Base-by-base conservation (phyloP, 1,284 basidiomycete genomes). In the Porodaedalea pini region DNA sequence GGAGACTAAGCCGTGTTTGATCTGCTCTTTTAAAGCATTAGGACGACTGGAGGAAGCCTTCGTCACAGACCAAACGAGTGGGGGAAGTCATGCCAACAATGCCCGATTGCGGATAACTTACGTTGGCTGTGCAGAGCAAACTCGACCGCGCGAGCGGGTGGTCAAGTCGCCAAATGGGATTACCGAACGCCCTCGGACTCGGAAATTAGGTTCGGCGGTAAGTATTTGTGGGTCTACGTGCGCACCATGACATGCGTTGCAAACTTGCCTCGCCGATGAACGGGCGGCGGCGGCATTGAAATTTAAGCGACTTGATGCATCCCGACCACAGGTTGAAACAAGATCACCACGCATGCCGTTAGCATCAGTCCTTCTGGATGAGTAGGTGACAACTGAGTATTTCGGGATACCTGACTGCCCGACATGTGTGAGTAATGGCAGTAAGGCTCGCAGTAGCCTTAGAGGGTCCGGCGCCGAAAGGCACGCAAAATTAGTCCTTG, bases 161-260 rank as follows among this genome's bases (percentile, higher is more conserved):
- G 23, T 49, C 19, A 51, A 27, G 7, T 45, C 31, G 39, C 48
- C 55, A 51, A 41, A 57, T 57, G 55, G 55, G 49, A 17, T 39
- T 36, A 48, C 13, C 10, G 41, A 32, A 45, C 4, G 23, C n/a
- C 25, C 40, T 52, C 37, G 32, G 51, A 25, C n/a, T 47, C 45
- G 23, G 51, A 52, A 43, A 52, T 13, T 34, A 39, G 36, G 21
- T 29, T 40, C 51, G 51, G 39, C 51, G 36, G 37, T 52, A 40
- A 19, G 51, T 39, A 41, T 41, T 5, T 40, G 34, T 39, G 19
- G 34, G 36, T 52, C 44, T 47, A 47, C 23, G 7, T 25, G 23
- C 10, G 19, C 37, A 17, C 29, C 37, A 36, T 43, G 29, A 27
- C 37, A 40, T 23, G 21, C 7, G 51, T 27, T 43, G 23, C 13